Conservation (phyloP, 2,329 filamentous ascomycete genomes). For the Alternaria sp. region DNA sequence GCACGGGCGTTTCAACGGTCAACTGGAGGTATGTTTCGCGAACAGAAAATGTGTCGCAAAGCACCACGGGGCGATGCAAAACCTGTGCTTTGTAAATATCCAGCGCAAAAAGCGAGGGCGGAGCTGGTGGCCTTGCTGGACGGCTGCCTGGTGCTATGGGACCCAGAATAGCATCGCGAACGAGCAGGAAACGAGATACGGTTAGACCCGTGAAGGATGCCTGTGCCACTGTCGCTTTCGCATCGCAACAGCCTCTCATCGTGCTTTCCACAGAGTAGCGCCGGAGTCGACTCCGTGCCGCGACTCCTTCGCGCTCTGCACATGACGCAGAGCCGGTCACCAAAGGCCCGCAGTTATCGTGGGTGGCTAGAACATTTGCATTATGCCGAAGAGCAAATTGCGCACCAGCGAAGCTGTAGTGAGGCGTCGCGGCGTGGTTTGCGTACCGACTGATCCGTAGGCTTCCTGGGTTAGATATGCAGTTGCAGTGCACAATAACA, state of each 20-base stretch:
- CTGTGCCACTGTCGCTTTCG: slow-evolving; percentile 13
- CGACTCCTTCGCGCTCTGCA: slow-evolving; percentile 1
- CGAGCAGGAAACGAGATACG: slow-evolving; percentile 11
- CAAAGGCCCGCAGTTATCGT: slow-evolving; percentile 10
- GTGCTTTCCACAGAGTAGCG: slow-evolving; percentile 1
- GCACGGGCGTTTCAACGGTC: slow-evolving; percentile 3
- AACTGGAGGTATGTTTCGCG: slow-evolving; percentile 5
- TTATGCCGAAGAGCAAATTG: slow-evolving; percentile 9
- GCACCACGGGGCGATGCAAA: background rate
- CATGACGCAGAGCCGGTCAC: slow-evolving; percentile 13
- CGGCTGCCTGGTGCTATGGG: background rate
- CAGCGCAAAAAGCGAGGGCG: background rate
- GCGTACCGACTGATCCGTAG: slow-evolving; percentile 14
- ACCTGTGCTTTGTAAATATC: background rate
- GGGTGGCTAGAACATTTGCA: slow-evolving; percentile 7
- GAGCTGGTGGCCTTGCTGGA: background rate
- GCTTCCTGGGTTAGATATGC: slow-evolving; percentile 2
- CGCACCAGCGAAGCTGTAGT: background rate
- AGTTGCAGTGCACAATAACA: slow-evolving; percentile 3
- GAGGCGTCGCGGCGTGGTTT: slow-evolving; percentile 13
- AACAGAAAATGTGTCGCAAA: background rate
- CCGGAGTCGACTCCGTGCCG: slow-evolving; percentile 18
- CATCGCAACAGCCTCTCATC: slow-evolving; percentile 6
- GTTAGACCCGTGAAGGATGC: slow-evolving; percentile 16
- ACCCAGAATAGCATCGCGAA: slow-evolving; percentile 11